Evolutionary conservation across 164 flowering plant genomes (phyloP).

Genomic region (grape (Vitis vinifera)): DNA sequence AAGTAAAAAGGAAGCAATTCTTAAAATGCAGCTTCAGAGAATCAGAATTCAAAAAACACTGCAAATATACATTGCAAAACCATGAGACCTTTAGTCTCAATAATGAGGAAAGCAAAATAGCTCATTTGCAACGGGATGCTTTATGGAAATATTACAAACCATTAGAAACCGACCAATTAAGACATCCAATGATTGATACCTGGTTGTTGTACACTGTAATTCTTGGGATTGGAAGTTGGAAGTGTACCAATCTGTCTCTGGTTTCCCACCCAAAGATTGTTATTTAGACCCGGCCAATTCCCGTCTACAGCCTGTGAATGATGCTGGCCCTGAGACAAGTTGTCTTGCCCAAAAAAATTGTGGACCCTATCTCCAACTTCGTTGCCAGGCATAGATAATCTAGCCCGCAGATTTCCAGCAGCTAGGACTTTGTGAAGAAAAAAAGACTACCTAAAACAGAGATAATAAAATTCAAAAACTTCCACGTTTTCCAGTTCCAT

Average conservation of each 20-base stretch:
- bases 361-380: conserved; percentile 81
- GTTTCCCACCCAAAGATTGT: conserved; percentile 54
- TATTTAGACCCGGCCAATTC: conserved; percentile 48
- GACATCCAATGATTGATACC: conserved; percentile 35
- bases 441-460: conserved; percentile 12
- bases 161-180: background rate
- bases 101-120: background rate
- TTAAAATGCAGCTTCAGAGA: background rate
- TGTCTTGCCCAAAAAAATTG: conserved; percentile 81
- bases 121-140: background rate
- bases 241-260: conserved; percentile 46
- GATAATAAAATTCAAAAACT: conserved; percentile 7
- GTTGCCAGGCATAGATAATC: conserved; percentile 86
- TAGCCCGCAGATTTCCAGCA: conserved; percentile 25
- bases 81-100: background rate
- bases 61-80: background rate
- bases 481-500: conserved; percentile 1
- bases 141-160: background rate
- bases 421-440: conserved; percentile 13
- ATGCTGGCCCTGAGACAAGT: conserved; percentile 47
- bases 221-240: conserved; percentile 39
- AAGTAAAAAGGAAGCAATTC: background rate
- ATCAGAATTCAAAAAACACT: background rate
- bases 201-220: conserved; percentile 40
- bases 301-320: conserved; percentile 51